Conservation (phyloP, 2,329 filamentous ascomycete genomes). For the Alternaria infectoria region DNA sequence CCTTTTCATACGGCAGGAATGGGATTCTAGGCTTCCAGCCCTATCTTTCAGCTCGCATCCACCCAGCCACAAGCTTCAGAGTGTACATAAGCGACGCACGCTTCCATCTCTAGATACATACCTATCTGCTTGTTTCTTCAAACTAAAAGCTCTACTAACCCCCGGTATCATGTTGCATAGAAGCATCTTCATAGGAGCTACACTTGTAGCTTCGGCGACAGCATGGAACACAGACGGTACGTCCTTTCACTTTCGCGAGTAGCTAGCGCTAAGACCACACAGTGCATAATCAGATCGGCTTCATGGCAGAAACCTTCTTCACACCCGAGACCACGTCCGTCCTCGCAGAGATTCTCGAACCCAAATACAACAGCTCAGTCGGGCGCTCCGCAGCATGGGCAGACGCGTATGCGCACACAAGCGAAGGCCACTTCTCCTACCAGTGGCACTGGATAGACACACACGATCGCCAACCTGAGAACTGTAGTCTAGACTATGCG, state of each 20-base stretch:
- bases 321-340: slow-evolving; percentile 38
- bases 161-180: not conserved
- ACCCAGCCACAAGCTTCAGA: not conserved
- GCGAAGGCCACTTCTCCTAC: slow-evolving; percentile 50
- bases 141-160: not conserved
- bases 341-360: slow-evolving; percentile 46
- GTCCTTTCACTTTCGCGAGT: not conserved
- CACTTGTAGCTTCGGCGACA: slow-evolving; percentile 17
- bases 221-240: slow-evolving; percentile 46
- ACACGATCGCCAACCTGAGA: slow-evolving; percentile 41
- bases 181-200: slow-evolving; percentile 6
- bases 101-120: not conserved
- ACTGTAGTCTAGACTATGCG: slow-evolving; percentile 46
- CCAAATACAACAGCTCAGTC: slow-evolving; percentile 49
- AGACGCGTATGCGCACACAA: slow-evolving; percentile 48
- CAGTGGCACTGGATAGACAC: slow-evolving; percentile 53
- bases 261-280: slow-evolving; percentile 7
- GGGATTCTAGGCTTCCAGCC: not conserved
- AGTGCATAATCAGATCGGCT: slow-evolving; percentile 52
- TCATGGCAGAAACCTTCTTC: slow-evolving; percentile 49
- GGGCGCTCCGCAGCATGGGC: slow-evolving; percentile 51
- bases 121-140: not conserved
- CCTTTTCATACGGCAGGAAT: not conserved
- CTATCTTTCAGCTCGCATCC: not conserved
- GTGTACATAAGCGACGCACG: not conserved